These are phyloP conservation scores for Pelargonium cotyledonis DNA, from an alignment of 441 rosid species.

Conservation along the genomic window DNA sequence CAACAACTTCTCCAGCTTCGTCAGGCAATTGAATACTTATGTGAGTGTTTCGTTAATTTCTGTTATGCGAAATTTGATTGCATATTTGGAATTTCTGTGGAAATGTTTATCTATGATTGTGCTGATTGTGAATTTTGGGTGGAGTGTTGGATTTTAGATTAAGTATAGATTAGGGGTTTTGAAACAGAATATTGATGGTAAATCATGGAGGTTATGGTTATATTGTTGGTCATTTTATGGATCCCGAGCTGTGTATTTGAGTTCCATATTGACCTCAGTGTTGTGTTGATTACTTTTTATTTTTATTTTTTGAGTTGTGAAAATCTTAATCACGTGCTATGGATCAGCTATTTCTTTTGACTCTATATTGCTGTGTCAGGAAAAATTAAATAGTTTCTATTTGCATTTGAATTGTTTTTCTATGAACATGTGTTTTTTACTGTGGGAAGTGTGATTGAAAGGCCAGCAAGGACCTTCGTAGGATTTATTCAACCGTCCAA, in stretches of 20 bases:
- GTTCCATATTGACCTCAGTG: neutral
- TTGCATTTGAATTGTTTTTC: no score
- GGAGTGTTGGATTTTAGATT: neutral
- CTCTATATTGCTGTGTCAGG: neutral
- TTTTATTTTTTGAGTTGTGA: neutral
- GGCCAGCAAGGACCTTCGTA: no score
- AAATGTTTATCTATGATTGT: neutral
- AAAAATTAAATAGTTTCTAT: no score
- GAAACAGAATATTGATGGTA: neutral
- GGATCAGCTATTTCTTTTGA: neutral
- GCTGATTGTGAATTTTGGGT: neutral
- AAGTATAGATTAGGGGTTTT: neutral
- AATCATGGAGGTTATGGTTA: neutral
- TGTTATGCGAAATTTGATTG: neutral
- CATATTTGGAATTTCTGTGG: conserved; percentile 1
- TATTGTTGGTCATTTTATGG: neutral
- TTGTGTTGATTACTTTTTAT: neutral
- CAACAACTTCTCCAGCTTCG: conserved; percentile 89
- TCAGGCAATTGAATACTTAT: conserved; percentile 78
- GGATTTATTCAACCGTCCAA: no score
- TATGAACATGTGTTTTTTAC: no score
- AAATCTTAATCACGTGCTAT: neutral
- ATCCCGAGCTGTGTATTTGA: neutral
- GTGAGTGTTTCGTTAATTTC: conserved; percentile 35
- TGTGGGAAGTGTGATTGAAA: no score